Conservation (phyloP, 805 yeast species). For the Kuraishia floccosa region DNA sequence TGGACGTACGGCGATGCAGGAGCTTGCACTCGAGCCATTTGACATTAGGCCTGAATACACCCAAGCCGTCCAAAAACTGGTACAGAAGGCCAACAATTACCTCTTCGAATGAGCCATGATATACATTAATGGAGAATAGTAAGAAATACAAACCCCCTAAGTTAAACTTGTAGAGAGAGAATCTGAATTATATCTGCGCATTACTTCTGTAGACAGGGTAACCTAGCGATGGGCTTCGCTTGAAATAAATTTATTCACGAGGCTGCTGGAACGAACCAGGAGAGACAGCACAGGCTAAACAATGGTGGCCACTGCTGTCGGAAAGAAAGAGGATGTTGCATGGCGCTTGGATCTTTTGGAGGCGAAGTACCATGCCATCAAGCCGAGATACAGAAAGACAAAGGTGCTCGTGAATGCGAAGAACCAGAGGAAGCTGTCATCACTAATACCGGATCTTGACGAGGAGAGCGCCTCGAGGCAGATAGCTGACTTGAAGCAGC, state of each 20-base stretch:
- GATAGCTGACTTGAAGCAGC: constrained; percentile 32
- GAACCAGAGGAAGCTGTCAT: constrained; percentile 25
- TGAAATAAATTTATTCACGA: too few relatives aligned
- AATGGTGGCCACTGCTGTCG: too few relatives aligned
- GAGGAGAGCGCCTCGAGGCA: constrained; percentile 30
- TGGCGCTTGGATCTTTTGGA: constrained; percentile 52
- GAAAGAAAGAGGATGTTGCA: constrained; percentile 24
- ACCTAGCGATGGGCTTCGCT: too few relatives aligned
- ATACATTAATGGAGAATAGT: too few relatives aligned
- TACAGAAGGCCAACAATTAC: constrained; percentile 5
- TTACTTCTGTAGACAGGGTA: too few relatives aligned
- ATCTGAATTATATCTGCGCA: too few relatives aligned
- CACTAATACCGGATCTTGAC: constrained; percentile 16
- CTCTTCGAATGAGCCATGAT: too few relatives aligned
- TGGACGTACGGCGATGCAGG: constrained; percentile 10
- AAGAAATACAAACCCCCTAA: too few relatives aligned
- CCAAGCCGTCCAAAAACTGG: constrained; percentile 5
- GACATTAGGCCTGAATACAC: constrained; percentile 5
- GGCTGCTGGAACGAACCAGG: too few relatives aligned
- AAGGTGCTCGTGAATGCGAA: constrained; percentile 33
- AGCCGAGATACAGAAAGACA: constrained; percentile 39
- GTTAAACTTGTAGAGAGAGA: too few relatives aligned
- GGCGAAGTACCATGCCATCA: constrained; percentile 26
- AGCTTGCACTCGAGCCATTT: constrained; percentile 10
- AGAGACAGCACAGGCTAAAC: too few relatives aligned